Percentiles rank a stretch among this genome's conserved stretches.
Conservation (phyloP, 1,284 basidiomycete genomes). For the Ceratobasidium sp. region DNA sequence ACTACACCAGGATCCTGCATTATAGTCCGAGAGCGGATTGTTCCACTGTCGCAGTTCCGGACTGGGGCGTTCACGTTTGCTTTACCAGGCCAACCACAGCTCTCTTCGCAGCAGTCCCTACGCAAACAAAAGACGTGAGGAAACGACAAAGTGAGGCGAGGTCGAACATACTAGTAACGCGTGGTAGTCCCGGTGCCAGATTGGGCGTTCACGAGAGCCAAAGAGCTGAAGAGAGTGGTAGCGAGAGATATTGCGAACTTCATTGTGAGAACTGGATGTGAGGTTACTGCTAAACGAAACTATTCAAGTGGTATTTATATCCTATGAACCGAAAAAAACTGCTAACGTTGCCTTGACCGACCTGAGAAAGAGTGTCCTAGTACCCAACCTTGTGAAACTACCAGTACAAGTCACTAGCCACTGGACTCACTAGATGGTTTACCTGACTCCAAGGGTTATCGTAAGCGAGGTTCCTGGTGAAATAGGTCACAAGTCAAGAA, state of each 20-base stretch:
- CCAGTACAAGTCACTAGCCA: too few species aligned
- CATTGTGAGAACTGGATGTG: neutral
- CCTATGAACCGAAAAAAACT: too few species aligned
- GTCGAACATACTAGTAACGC: conserved; percentile 42
- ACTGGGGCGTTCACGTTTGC: conserved; percentile 43
- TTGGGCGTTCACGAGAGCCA: conserved; percentile 31
- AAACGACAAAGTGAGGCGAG: too few species aligned
- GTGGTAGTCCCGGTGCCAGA: conserved; percentile 41
- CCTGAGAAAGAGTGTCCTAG: too few species aligned
- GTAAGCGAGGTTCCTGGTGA: neutral
- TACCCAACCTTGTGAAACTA: too few species aligned
- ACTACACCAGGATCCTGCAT: conserved; percentile 38
- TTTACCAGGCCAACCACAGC: conserved; percentile 44
- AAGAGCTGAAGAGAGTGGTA: neutral
- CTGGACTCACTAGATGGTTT: neutral
- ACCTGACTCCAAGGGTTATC: neutral
- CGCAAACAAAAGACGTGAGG: neutral
- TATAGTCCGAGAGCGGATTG: conserved; percentile 37
- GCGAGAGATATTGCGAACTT: neutral
- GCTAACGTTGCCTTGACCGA: too few species aligned
- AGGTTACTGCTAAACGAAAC: neutral
- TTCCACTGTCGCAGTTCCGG: conserved; percentile 42
- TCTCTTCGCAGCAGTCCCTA: conserved; percentile 45
- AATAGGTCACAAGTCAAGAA: neutral
- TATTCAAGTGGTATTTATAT: too few species aligned